A percentile compares a stretch with the other conserved stretches of the same genome.
These are phyloP conservation scores for Boletus austroedulis DNA, from an alignment of 1,284 basidiomycete genomes.

Conservation along the genomic window DNA sequence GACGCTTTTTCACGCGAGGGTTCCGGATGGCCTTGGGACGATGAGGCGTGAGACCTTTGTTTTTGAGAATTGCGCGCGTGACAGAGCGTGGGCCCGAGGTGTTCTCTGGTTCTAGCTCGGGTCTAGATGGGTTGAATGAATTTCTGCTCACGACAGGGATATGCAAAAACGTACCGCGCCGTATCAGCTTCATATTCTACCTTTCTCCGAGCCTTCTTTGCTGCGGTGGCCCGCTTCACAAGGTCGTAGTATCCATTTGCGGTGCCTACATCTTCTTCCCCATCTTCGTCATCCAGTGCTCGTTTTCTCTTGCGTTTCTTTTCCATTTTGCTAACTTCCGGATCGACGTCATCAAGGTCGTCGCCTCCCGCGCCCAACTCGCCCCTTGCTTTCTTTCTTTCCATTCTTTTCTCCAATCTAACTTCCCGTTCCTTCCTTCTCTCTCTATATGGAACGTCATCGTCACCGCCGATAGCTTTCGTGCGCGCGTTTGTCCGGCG, in stretches of 20 bases:
- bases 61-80: constrained; percentile 86
- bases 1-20: constrained; percentile 92
- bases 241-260: constrained; percentile 85
- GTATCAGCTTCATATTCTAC: constrained; percentile 73
- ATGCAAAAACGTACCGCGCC: constrained; percentile 51
- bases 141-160: not conserved
- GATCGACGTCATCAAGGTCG: constrained; percentile 63
- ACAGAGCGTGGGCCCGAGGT: constrained; percentile 76
- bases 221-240: constrained; percentile 70
- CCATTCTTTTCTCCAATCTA: constrained; percentile 49
- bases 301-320: constrained; percentile 44
- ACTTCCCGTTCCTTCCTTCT: constrained; percentile 59
- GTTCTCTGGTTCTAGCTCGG: constrained; percentile 50
- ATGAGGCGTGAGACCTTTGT: constrained; percentile 88
- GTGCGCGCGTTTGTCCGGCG: constrained; percentile 67
- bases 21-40: constrained; percentile 87
- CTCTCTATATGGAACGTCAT: constrained; percentile 83
- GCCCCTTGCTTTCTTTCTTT: constrained; percentile 43
- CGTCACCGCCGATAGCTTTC: constrained; percentile 74
- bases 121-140: constrained; percentile 30
- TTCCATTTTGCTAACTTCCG: constrained; percentile 21
- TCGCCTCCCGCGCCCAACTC: constrained; percentile 49
- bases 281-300: constrained; percentile 46
- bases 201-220: constrained; percentile 76
- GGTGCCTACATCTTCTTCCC: constrained; percentile 35